phyloP scores from a whole-genome alignment of 2,329 filamentous ascomycete genomes.

The Talaromyces funiculosus region DNA sequence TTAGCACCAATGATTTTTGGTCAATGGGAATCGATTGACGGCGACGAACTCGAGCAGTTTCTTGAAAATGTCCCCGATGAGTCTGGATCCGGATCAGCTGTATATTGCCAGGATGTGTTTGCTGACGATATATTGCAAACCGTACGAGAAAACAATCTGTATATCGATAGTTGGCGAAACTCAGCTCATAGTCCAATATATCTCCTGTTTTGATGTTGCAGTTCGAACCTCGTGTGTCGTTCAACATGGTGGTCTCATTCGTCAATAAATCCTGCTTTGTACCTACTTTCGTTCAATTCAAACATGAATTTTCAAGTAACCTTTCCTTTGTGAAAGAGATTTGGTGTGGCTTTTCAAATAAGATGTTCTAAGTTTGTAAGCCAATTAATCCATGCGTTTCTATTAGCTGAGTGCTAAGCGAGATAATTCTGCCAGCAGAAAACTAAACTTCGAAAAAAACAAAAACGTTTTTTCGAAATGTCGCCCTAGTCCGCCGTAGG shows the following conservation, averaged over 20 bases:
- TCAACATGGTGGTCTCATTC: not conserved
- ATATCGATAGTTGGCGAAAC: not conserved
- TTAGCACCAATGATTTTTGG: too few relatives aligned
- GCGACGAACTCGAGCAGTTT: not conserved
- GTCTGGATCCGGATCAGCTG: not conserved
- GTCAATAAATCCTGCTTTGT: not conserved
- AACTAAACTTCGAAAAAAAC: too few relatives aligned
- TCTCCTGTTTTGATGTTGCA: not conserved
- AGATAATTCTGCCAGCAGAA: too few relatives aligned
- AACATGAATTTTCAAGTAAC: not conserved
- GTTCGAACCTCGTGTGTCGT: not conserved
- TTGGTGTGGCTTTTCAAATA: not conserved
- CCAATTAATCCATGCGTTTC: too few relatives aligned
- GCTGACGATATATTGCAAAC: not conserved
- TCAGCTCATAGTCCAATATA: not conserved
- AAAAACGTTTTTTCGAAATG: too few relatives aligned
- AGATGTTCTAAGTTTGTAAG: not conserved
- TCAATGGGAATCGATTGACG: too few relatives aligned
- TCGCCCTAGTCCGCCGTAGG: too few relatives aligned
- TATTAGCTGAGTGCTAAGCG: too few relatives aligned
- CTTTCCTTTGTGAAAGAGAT: not conserved
- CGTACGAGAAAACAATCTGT: not conserved
- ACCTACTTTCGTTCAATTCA: not conserved
- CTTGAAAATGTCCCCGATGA: not conserved
- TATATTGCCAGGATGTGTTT: not conserved